These are phyloP conservation scores for Choanephora cucurbitarum DNA, from an alignment of 371 early-diverging fungal species.

Conservation along the genomic window DNA sequence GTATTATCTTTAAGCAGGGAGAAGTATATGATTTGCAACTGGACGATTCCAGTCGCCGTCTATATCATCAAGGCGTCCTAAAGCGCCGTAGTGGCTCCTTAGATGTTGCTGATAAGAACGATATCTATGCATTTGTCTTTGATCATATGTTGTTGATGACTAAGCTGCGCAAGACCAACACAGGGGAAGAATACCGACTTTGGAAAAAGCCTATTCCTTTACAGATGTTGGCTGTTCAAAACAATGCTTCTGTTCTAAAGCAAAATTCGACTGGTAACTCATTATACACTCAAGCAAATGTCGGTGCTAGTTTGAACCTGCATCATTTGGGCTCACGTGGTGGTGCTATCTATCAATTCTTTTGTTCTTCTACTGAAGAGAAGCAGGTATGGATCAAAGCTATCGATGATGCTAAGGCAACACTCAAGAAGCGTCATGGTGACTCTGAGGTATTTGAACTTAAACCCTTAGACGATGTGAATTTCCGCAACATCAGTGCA, in stretches of 20 bases:
- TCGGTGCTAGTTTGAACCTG: slow-evolving; percentile 25
- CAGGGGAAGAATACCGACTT: slow-evolving; percentile 64
- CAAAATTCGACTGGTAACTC: slow-evolving; percentile 12
- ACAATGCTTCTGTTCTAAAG: slow-evolving; percentile 12
- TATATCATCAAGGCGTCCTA: slow-evolving; percentile 80
- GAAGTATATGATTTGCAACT: slow-evolving; percentile 71
- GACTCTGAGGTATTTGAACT: slow-evolving; percentile 70
- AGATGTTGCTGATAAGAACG: slow-evolving; percentile 67
- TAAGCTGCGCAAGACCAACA: slow-evolving; percentile 56
- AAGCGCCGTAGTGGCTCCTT: slow-evolving; percentile 68
- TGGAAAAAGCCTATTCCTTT: slow-evolving; percentile 70
- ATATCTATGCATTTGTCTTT: slow-evolving; percentile 82
- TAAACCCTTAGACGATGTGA: slow-evolving; percentile 43
- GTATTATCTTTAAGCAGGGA: slow-evolving; percentile 50
- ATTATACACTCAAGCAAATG: slow-evolving; percentile 3
- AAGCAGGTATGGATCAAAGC: slow-evolving; percentile 82
- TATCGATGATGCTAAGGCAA: slow-evolving; percentile 76
- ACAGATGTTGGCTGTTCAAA: slow-evolving; percentile 55
- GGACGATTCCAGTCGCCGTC: slow-evolving; percentile 65
- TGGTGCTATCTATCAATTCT: slow-evolving; percentile 41
- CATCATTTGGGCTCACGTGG: slow-evolving; percentile 47
- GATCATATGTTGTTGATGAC: slow-evolving; percentile 88
- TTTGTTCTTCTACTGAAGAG: slow-evolving; percentile 68
- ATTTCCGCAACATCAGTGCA: slow-evolving; percentile 36
- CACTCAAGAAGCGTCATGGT: slow-evolving; percentile 44